Base-by-base conservation (phyloP, 106 monocot species). In the Alisma plantagoaquatica region DNA sequence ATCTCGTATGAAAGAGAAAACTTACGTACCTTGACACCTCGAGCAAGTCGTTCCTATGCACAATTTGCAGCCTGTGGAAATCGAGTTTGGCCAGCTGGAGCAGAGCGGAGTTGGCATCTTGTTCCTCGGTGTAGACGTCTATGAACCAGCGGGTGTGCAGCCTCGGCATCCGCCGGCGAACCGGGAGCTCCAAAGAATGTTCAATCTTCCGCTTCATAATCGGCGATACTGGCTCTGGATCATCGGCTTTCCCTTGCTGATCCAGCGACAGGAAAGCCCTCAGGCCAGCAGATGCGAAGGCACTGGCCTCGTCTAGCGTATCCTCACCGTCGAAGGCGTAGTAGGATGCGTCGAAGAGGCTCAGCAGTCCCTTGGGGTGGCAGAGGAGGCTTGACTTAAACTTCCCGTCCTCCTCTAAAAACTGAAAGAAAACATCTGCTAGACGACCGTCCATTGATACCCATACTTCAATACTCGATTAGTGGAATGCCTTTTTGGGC, bases 11-110 rank as follows among this genome's bases (percentile, higher is more conserved):
- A n/a, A n/a, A n/a, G n/a, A n/a, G n/a, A n/a, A n/a, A n/a, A n/a
- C 4, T 16, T 15, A 52, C 29, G 14, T 50, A 81, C 81, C 72
- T 65, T 9, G 72, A 72, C 4, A 58, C 1, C 29, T 38, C n/a
- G 19, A 48, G 20, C 1, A 82, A 60, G 21, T 82, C 82, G 16
- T 14, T 42, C 29, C 54, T 53, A 19, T 82, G 55, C 0, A 57
- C 31, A 9, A 26, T 43, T 43, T 82, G 77, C 15, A 82, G 28
- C 10, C 18, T 19, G 48, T 83, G 70, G 47, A 74, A 83, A 29
- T 83, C 77, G 3, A 83, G 59, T 41, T 64, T 83, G 2, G 77
- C 83, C 2, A 83, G 43, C 51, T 77, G 50, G 2, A 83, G 53
- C 26, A 83, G 29, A 24, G 24, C 2, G 16, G 67, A 55, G 11